Base-by-base conservation (phyloP, 2,329 filamentous ascomycete genomes). In the Pseudopyricularia javanii region DNA sequence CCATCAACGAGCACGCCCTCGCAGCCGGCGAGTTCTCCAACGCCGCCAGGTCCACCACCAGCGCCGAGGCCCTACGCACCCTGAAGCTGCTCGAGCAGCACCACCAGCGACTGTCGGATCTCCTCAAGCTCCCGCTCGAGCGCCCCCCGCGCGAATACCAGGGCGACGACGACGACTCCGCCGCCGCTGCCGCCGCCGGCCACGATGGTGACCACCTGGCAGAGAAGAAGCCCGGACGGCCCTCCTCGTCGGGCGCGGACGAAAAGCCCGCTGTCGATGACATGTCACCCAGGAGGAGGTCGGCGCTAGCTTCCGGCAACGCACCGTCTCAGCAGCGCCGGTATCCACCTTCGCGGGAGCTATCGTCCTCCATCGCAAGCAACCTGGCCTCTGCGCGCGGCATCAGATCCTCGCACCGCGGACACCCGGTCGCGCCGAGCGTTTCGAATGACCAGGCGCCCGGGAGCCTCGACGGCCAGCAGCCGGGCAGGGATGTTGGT, bases 21-120 rank as follows among this genome's bases (percentile, higher is more conserved):
- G 93, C 93, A 35, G 91, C 93, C 2, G 85, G 83, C 57, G 88
- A 95, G 65, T 97, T 95, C 66, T 84, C 88, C 56, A 84, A 85
- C 56, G 91, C 90, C 30, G 83, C 88, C n/a, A 79, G 81, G 56
- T 78, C 71, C 49, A 95, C 88, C 7, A 75, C 73, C 40, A 79
- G 74, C 63, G 64, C 76, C 57, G 76, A 95, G 74, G 91, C 91
- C 14, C 70, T 95, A 50, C 82, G 93, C 51, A 93, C 91, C 9
- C 74, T 98, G 55, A 81, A 79, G 58, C 78, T 97, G 3, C 82
- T 98, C 54, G 89, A 96, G 67, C 78, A 87, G 57, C 89, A 98
- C 66, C 93, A 98, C 66, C 80, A 83, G 59, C 83, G 82, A 56
- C 82, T 97, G 12, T 89, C 91, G 15, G 82, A 86, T 57, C 80